A percentile compares a stretch with the other conserved stretches of the same genome.
These are phyloP conservation scores for Spathaspora arborariae DNA, from an alignment of 805 yeast genomes.

Conservation along the genomic window DNA sequence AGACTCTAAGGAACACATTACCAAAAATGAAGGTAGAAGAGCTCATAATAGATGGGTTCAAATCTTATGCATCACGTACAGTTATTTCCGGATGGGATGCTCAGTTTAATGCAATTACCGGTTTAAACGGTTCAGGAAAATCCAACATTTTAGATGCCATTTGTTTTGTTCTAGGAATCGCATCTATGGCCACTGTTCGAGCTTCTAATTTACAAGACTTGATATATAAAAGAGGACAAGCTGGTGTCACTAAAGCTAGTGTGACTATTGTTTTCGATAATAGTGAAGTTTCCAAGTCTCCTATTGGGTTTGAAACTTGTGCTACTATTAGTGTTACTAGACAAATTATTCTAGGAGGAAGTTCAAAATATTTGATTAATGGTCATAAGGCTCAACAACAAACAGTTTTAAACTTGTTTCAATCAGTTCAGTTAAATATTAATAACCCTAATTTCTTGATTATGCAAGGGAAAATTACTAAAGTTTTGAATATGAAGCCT, in stretches of 20 bases:
- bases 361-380: slow-evolving; percentile 86
- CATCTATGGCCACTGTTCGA: slow-evolving; percentile 91
- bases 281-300: slow-evolving; percentile 67
- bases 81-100: slow-evolving; percentile 95
- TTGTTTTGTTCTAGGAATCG: slow-evolving; percentile 95
- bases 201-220: slow-evolving; percentile 91
- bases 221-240: slow-evolving; percentile 96
- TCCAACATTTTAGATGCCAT: slow-evolving; percentile 95
- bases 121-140: slow-evolving; percentile 96
- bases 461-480: slow-evolving; percentile 98
- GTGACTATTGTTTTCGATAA: slow-evolving; percentile 96
- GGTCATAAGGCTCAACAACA: slow-evolving; percentile 97
- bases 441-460: slow-evolving; percentile 95
- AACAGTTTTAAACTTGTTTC: slow-evolving; percentile 84
- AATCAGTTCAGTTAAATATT: slow-evolving; percentile 91
- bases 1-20: neutral
- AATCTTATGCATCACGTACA: slow-evolving; percentile 94
- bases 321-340: slow-evolving; percentile 86
- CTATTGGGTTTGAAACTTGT: slow-evolving; percentile 80
- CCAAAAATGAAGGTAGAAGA: slow-evolving; percentile 84
- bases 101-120: slow-evolving; percentile 96
- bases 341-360: slow-evolving; percentile 86
- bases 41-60: slow-evolving; percentile 93
- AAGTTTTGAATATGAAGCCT: slow-evolving; percentile 95
- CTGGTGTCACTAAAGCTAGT: slow-evolving; percentile 95